phyloP scores from a whole-genome alignment of 805 yeast species.

The Metschnikowia amazonensis region DNA sequence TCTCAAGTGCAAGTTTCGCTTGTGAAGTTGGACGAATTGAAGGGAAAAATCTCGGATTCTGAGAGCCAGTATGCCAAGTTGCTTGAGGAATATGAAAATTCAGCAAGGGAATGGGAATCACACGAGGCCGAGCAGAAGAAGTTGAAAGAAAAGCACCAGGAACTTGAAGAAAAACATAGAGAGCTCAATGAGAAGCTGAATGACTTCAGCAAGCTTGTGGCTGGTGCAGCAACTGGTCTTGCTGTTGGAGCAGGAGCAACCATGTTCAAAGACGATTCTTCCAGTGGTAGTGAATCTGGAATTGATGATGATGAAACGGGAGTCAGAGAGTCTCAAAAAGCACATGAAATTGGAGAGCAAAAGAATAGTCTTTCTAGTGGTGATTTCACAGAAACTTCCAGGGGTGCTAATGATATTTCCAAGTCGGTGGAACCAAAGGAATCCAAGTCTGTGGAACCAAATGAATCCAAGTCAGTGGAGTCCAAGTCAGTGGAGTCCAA shows the following conservation, averaged over 20 bases:
- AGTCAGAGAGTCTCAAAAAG: neutral
- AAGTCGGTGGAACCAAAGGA: no score
- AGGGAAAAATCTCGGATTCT: slow-evolving; percentile 25
- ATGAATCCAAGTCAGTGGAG: no score
- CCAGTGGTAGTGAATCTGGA: neutral
- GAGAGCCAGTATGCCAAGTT: slow-evolving; percentile 21
- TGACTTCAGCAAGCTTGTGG: neutral
- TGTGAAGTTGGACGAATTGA: slow-evolving; percentile 41
- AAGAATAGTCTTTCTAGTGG: neutral
- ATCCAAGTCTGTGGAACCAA: no score
- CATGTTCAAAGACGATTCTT: neutral
- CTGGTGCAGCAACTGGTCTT: slow-evolving; percentile 6
- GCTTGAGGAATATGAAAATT: slow-evolving; percentile 7
- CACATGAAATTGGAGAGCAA: neutral
- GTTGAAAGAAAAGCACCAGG: slow-evolving; percentile 4
- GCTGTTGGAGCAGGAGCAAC: neutral
- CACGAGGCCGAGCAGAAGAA: slow-evolving; percentile 9
- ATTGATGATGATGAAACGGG: neutral
- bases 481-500: no score
- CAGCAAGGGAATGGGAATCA: neutral
- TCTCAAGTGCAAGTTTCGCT: slow-evolving; percentile 69
- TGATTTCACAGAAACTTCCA: neutral
- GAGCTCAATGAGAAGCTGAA: slow-evolving; percentile 7
- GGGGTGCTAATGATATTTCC: neutral
- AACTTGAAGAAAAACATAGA: slow-evolving; percentile 6